phyloP scores from a whole-genome alignment of 805 yeast species.

The Ogataea ganodermae region DNA sequence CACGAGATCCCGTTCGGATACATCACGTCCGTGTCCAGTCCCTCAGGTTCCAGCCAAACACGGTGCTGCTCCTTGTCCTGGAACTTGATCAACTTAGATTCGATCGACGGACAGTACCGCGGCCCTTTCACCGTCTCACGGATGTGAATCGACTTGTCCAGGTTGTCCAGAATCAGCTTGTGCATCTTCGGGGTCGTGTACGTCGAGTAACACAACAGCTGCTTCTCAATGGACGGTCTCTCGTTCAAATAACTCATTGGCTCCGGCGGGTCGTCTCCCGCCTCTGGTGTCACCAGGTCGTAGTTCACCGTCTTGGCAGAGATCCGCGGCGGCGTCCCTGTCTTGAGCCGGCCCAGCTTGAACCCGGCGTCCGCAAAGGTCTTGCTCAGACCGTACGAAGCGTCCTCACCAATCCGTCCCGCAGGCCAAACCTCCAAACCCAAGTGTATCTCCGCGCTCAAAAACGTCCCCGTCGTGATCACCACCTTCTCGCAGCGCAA shows the following conservation, averaged over 20 bases:
- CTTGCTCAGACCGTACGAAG: slow-evolving; percentile 84
- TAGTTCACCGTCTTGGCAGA: slow-evolving; percentile 73
- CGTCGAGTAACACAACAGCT: slow-evolving; percentile 75
- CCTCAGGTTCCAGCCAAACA: slow-evolving; percentile 97
- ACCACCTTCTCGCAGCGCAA: slow-evolving; percentile 69
- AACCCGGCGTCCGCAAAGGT: slow-evolving; percentile 80
- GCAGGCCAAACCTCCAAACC: slow-evolving; percentile 82
- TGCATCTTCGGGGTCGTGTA: slow-evolving; percentile 77
- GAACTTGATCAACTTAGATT: slow-evolving; percentile 81
- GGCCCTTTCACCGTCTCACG: slow-evolving; percentile 96
- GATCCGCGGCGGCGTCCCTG: slow-evolving; percentile 96
- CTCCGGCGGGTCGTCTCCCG: slow-evolving; percentile 80
- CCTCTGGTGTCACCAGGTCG: slow-evolving; percentile 60
- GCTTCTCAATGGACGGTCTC: slow-evolving; percentile 57
- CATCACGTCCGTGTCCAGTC: slow-evolving; percentile 79
- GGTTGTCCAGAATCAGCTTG: slow-evolving; percentile 62
- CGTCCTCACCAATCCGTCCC: slow-evolving; percentile 90
- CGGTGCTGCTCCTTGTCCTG: slow-evolving; percentile 74
- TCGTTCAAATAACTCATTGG: slow-evolving; percentile 90
- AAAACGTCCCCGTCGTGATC: slow-evolving; percentile 93
- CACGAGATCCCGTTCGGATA: slow-evolving; percentile 97
- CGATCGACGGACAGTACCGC: slow-evolving; percentile 95
- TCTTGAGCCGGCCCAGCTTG: slow-evolving; percentile 82
- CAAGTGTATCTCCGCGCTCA: slow-evolving; percentile 92
- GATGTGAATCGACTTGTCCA: slow-evolving; percentile 85